Percentiles rank a stretch among this genome's conserved stretches.
phyloP scores from a whole-genome alignment of 1,284 basidiomycete genomes.

The Ganoderma leucocontextum region DNA sequence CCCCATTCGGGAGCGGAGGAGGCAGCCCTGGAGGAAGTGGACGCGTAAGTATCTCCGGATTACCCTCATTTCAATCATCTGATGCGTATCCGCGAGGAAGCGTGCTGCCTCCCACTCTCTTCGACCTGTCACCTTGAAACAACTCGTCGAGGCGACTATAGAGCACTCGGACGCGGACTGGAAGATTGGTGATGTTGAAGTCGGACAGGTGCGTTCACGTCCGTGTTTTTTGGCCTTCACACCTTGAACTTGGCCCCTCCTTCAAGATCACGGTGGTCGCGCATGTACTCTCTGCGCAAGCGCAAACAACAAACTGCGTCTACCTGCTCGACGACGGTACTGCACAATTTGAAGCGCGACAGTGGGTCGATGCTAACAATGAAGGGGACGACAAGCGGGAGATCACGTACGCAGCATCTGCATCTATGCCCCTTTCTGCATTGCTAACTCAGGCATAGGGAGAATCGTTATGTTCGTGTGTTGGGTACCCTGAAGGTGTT shows the following conservation, averaged over 20 bases:
- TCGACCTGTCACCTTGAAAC: slow-evolving; percentile 87
- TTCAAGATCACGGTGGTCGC: slow-evolving; percentile 80
- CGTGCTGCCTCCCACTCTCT: slow-evolving; percentile 65
- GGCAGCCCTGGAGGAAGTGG: slow-evolving; percentile 52
- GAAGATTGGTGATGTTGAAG: slow-evolving; percentile 81
- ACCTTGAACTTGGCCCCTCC: neutral
- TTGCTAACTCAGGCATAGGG: slow-evolving; percentile 51
- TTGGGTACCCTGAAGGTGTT: slow-evolving; percentile 92
- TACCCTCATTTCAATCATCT: neutral
- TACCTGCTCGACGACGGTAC: slow-evolving; percentile 92
- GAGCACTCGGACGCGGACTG: slow-evolving; percentile 91
- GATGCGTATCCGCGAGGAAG: slow-evolving; percentile 18
- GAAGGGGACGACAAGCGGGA: slow-evolving; percentile 58
- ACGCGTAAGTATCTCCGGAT: slow-evolving; percentile 26
- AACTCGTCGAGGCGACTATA: slow-evolving; percentile 82
- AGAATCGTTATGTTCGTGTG: slow-evolving; percentile 84
- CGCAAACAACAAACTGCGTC: slow-evolving; percentile 83
- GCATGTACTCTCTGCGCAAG: slow-evolving; percentile 74
- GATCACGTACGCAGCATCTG: slow-evolving; percentile 52
- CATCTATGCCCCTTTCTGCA: neutral
- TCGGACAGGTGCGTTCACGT: slow-evolving; percentile 72
- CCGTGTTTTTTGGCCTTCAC: neutral
- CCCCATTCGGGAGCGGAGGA: slow-evolving; percentile 51
- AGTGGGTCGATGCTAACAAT: slow-evolving; percentile 82
- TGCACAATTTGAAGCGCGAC: slow-evolving; percentile 86